Evolutionary conservation across 257 asterid species (phyloP).

Genomic region (Nicotiana knightiana): DNA sequence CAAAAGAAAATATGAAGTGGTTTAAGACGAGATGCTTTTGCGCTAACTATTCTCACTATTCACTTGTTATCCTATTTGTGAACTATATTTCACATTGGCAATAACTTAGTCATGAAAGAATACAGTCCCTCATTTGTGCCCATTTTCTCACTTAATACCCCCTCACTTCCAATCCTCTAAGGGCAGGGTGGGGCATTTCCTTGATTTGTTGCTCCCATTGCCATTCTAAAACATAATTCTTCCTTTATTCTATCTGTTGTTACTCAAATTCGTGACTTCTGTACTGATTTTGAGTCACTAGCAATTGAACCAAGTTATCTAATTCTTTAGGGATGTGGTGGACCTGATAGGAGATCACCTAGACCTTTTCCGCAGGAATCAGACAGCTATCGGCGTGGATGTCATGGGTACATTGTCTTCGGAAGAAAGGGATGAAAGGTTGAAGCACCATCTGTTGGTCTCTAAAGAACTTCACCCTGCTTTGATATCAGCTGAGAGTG

Average conservation of each 20-base stretch:
- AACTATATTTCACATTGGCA: not conserved
- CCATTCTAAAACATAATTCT: not conserved
- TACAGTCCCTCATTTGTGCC: not conserved
- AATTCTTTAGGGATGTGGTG: conserved; percentile 66
- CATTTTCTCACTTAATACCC: not conserved
- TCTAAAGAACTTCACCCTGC: conserved; percentile 99
- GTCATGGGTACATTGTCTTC: conserved; percentile 95
- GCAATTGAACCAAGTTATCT: conserved; percentile 6
- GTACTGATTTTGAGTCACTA: conserved; percentile 7
- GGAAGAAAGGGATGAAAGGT: conserved; percentile 96
- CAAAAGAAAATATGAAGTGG: not conserved
- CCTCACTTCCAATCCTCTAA: not conserved
- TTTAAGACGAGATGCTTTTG: not conserved
- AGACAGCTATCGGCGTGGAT: conserved; percentile 83
- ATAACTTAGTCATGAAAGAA: not conserved
- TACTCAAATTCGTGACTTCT: not conserved
- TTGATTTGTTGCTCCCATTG: not conserved
- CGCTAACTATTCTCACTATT: not conserved
- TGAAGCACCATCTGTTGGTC: conserved; percentile 76
- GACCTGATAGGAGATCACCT: conserved; percentile 85
- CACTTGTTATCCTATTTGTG: not conserved
- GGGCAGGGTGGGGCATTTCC: not conserved
- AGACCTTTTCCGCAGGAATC: conserved; percentile 89
- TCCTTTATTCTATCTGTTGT: not conserved
- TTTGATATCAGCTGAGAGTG: conserved; percentile 90